These are phyloP conservation scores for Durio zibethinus DNA, from an alignment of 345 rosid species.

Conservation along the genomic window DNA sequence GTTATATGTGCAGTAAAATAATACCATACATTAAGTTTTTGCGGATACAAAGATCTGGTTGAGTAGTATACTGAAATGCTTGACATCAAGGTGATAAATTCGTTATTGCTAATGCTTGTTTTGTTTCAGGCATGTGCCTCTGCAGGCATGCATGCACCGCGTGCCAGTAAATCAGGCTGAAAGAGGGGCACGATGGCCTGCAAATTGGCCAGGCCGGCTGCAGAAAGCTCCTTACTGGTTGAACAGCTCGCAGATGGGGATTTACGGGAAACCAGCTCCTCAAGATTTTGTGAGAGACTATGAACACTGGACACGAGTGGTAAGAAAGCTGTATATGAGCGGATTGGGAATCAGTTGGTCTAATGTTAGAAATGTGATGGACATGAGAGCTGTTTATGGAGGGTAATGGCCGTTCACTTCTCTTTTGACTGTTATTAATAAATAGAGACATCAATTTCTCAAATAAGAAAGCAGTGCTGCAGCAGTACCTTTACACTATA, in stretches of 20 bases:
- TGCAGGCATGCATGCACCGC: constrained; percentile 79
- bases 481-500: background rate
- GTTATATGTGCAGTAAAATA: background rate
- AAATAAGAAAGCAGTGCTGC: background rate
- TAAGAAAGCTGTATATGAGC: constrained; percentile 59
- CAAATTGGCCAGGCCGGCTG: constrained; percentile 65
- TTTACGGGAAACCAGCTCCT: constrained; percentile 86
- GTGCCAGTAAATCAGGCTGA: constrained; percentile 41
- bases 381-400: constrained; percentile 92
- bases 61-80: background rate
- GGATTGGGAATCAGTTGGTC: constrained; percentile 83
- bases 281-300: constrained; percentile 67
- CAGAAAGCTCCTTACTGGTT: constrained; percentile 76
- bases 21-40: background rate
- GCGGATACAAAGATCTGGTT: background rate
- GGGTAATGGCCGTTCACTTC: constrained; percentile 43
- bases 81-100: background rate
- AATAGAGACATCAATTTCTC: background rate
- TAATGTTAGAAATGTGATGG: constrained; percentile 83
- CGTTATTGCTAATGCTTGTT: background rate
- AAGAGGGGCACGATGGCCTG: constrained; percentile 79
- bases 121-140: constrained; percentile 72
- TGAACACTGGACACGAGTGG: constrained; percentile 77
- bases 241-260: constrained; percentile 86
- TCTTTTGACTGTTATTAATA: background rate